Conservation (phyloP, 2,329 filamentous ascomycete species). For the Hortaea sp. region DNA sequence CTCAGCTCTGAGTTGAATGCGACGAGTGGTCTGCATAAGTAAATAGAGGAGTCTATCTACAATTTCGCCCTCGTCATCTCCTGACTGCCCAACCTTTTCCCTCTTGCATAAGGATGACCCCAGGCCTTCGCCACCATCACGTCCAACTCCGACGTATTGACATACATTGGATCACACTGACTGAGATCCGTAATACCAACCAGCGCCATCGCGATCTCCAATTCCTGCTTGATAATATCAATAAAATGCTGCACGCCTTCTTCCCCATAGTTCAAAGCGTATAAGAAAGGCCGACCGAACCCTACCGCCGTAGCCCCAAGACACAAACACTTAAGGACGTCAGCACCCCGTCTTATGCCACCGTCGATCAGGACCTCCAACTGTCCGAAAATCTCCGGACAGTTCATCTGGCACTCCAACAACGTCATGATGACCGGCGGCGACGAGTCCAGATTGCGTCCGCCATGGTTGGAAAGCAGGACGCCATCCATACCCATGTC, state of each 20-base stretch:
- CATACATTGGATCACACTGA: conserved; percentile 48
- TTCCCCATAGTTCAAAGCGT: conserved; percentile 50
- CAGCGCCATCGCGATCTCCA: conserved; percentile 55
- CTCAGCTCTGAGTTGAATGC: too few relatives aligned
- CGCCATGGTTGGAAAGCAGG: conserved; percentile 43
- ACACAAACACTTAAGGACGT: conserved; percentile 58
- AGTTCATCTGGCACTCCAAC: conserved; percentile 52
- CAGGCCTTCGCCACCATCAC: conserved; percentile 31
- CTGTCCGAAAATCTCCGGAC: conserved; percentile 52
- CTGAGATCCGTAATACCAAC: conserved; percentile 50
- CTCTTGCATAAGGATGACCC: conserved; percentile 9
- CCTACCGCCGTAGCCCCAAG: conserved; percentile 54
- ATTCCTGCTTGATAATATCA: conserved; percentile 29
- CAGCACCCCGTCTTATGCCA: conserved; percentile 54
- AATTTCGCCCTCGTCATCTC: background rate
- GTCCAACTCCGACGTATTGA: conserved; percentile 43
- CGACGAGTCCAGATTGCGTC: conserved; percentile 40
- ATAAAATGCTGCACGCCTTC: conserved; percentile 29
- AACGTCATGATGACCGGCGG: conserved; percentile 49
- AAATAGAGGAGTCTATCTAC: background rate
- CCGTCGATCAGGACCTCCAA: conserved; percentile 58
- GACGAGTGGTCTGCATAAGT: too few relatives aligned
- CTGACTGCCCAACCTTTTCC: background rate
- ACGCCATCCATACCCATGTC: conserved; percentile 36
- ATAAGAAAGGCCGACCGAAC: conserved; percentile 52